A percentile compares a stretch with the other conserved stretches of the same genome.
phyloP scores from a whole-genome alignment of 805 yeast genomes.

The Ogataea degrootiae region DNA sequence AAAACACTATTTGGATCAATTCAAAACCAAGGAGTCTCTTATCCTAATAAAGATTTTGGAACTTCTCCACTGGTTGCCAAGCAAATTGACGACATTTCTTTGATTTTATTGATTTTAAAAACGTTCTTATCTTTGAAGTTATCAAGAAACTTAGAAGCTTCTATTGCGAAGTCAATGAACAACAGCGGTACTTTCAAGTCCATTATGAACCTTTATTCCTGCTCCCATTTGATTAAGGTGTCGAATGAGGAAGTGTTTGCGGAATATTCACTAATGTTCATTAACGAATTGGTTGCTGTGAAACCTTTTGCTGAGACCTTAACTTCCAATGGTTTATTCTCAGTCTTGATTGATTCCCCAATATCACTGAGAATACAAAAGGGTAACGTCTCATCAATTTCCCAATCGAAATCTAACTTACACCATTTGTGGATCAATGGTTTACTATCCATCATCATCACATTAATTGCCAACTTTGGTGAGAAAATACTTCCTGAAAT shows the following conservation, averaged over 20 bases:
- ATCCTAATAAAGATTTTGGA: constrained; percentile 32
- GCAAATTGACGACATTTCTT: constrained; percentile 58
- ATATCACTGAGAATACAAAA: constrained; percentile 60
- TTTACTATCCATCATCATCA: constrained; percentile 59
- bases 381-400: constrained; percentile 54
- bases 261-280: constrained; percentile 61
- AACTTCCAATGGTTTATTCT: constrained; percentile 58
- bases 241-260: constrained; percentile 67
- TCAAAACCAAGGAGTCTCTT: constrained; percentile 48
- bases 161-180: constrained; percentile 47
- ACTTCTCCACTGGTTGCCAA: constrained; percentile 36
- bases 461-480: constrained; percentile 60
- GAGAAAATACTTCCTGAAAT: constrained; percentile 59
- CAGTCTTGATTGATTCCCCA: constrained; percentile 69
- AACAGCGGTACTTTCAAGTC: constrained; percentile 59
- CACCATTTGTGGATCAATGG: constrained; percentile 89
- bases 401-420: constrained; percentile 41
- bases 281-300: constrained; percentile 62
- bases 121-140: constrained; percentile 47
- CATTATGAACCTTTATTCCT: constrained; percentile 60
- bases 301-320: constrained; percentile 64
- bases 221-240: constrained; percentile 56
- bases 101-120: constrained; percentile 62
- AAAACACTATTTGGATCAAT: constrained; percentile 52
- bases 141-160: constrained; percentile 41